Evolutionary conservation across 768 basidiomycete genomes (phyloP), one percentile per base, ranked within the genome.

Genomic region (Boletus reticulatus): DNA sequence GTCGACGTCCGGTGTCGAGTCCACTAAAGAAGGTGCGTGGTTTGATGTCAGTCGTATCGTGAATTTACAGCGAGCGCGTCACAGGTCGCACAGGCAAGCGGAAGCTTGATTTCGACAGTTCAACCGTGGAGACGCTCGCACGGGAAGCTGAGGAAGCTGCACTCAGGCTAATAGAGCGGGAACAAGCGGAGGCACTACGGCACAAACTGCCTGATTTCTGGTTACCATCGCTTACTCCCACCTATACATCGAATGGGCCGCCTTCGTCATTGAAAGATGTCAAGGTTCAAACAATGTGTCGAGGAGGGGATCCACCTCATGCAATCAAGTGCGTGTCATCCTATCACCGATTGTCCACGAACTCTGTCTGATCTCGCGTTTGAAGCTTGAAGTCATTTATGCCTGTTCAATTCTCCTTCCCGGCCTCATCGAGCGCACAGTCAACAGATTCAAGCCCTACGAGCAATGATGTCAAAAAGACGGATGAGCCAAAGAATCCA

Each of bases 141-240:
- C 77, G 77, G 24, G 89, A 92, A 66, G 94, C 94, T 1, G 95
- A 98, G 67, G 92, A 95, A 55, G 87, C 85, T 19, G 97, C 97
- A 0, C 74, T 95, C 47, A 79, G 80, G 32, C 76, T 87, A 63
- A 92, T 98, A 45, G 91, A 94, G 66, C 78, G 80, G 34, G 94
- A 97, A 69, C 89, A 92, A 61, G 87, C 88, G 0, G 93, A 94
- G 58, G 82, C 88, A 4, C 75, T 96, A 53, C 90, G 88, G 56
- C 82, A 84, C 56, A 97, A 98, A 70, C 80, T 98, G 4, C 94
- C 97, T 3, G 94, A 97, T 64, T 99, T 97, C 69, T 99, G 97
- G 97, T 78, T 99, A 38, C 94, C 94, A 3, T 94, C 91, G 0
- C 74, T 98, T 24, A 94, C 95, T 0, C 95, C 95, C 0, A 95